Evolutionary conservation across 257 asterid species (phyloP).

Genomic region (Scutellaria galericulata): DNA sequence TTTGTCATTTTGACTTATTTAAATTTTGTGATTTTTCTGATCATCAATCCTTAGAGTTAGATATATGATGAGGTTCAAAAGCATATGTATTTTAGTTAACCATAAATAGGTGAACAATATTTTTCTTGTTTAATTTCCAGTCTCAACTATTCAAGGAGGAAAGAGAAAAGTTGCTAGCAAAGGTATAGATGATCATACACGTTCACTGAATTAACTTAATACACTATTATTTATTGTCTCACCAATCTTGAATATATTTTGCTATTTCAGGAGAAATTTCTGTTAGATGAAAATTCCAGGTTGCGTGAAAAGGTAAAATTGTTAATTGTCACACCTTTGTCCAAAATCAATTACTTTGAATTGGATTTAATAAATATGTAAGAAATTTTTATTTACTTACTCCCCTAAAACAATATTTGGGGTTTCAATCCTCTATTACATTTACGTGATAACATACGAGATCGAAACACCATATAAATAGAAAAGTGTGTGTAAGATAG

Average conservation of each 20-base stretch:
- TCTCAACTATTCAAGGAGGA: constrained; percentile 53
- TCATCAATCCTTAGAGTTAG: too few relatives aligned
- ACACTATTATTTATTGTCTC: neutral
- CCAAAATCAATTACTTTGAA: too few relatives aligned
- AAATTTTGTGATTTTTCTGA: too few relatives aligned
- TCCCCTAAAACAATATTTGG: too few relatives aligned
- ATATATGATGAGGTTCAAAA: neutral
- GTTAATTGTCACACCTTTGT: neutral
- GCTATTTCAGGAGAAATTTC: constrained; percentile 43
- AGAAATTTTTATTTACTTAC: too few relatives aligned
- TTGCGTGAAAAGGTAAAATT: constrained; percentile 47
- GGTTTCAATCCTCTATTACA: too few relatives aligned
- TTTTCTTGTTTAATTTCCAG: constrained; percentile 36
- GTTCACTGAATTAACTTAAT: neutral
- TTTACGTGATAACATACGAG: too few relatives aligned
- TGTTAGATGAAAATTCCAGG: constrained; percentile 47
- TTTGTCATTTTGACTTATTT: too few relatives aligned
- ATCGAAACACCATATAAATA: too few relatives aligned
- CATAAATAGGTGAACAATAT: neutral
- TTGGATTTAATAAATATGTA: too few relatives aligned
- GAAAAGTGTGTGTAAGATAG: too few relatives aligned
- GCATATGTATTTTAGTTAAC: neutral
- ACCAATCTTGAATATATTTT: neutral
- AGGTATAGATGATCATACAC: constrained; percentile 38
- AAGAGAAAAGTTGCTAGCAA: constrained; percentile 38